Percentiles rank a stretch among this genome's conserved stretches.
Evolutionary conservation across 371 early-diverging fungal species (phyloP).

Genomic region (Mortierella sp.): DNA sequence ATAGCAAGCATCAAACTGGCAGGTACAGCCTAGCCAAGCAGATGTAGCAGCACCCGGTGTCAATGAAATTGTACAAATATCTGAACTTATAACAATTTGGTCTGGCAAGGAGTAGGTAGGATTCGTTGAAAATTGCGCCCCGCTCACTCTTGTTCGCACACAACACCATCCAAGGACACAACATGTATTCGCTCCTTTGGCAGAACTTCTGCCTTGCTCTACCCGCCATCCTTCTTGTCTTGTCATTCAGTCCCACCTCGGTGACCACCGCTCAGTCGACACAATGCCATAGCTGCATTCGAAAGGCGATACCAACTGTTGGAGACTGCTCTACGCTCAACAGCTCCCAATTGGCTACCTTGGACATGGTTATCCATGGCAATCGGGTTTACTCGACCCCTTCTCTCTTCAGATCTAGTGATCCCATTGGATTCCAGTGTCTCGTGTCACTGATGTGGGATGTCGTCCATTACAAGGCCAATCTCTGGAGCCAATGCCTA

Average conservation of each 20-base stretch:
- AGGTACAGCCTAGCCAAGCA: background rate
- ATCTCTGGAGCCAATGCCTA: constrained; percentile 26
- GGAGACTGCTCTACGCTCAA: constrained; percentile 11
- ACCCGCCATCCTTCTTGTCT: constrained; percentile 3
- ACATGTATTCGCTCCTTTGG: no score
- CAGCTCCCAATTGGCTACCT: background rate
- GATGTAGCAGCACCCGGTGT: background rate
- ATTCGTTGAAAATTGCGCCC: no score
- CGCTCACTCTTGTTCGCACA: no score
- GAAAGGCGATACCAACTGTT: constrained; percentile 8
- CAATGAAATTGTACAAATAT: background rate
- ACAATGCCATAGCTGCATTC: constrained; percentile 22
- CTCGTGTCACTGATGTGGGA: constrained; percentile 32
- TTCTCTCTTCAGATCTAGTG: background rate
- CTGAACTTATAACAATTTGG: background rate
- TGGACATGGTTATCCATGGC: constrained; percentile 23
- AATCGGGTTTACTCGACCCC: background rate
- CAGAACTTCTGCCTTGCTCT: background rate
- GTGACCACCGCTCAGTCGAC: constrained; percentile 19
- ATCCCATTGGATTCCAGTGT: constrained; percentile 29
- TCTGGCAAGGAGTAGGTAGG: no score
- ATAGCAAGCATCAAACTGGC: constrained; percentile 48
- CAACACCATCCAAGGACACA: no score
- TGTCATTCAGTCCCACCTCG: background rate
- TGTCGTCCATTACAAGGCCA: constrained; percentile 30